Percentiles rank a stretch among this genome's conserved stretches.
Evolutionary conservation across 1,284 basidiomycete genomes (phyloP).

Genomic region (Pseudozyma pruni): DNA sequence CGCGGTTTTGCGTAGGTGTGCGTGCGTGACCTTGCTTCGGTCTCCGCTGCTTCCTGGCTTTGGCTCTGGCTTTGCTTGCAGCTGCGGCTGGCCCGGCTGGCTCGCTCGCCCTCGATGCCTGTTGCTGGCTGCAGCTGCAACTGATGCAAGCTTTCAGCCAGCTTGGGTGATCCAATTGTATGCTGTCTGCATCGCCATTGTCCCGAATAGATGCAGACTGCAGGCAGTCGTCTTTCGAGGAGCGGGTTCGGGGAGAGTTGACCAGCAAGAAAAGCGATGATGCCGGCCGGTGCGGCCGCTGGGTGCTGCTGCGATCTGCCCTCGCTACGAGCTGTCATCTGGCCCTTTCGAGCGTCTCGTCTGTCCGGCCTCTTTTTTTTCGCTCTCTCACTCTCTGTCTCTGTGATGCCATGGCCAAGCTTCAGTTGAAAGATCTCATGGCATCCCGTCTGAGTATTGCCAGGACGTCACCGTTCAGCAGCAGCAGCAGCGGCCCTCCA

Average conservation of each 20-base stretch:
- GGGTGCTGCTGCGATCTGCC: slow-evolving; percentile 24
- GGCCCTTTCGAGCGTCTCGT: neutral
- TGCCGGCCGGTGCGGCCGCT: no score
- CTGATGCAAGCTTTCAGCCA: no score
- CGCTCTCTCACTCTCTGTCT: neutral
- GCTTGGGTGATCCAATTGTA: no score
- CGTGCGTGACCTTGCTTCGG: neutral
- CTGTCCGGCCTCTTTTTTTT: slow-evolving; percentile 16
- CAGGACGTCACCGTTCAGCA: slow-evolving; percentile 15
- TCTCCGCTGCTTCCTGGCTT: neutral
- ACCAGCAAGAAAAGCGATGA: no score
- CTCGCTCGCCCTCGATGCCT: neutral
- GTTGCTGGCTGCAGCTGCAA: neutral
- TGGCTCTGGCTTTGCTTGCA: neutral
- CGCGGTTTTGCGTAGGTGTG: no score
- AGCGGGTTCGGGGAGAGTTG: no score
- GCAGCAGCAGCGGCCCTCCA: neutral
- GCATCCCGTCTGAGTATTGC: neutral
- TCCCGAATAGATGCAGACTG: no score
- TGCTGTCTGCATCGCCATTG: neutral
- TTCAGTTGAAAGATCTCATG: slow-evolving; percentile 9
- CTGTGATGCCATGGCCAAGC: no score
- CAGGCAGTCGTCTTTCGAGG: no score
- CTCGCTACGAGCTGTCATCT: slow-evolving; percentile 32
- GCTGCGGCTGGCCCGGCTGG: neutral